Conservation (phyloP, 495 filamentous ascomycete species). For the Daldinia childiae region DNA sequence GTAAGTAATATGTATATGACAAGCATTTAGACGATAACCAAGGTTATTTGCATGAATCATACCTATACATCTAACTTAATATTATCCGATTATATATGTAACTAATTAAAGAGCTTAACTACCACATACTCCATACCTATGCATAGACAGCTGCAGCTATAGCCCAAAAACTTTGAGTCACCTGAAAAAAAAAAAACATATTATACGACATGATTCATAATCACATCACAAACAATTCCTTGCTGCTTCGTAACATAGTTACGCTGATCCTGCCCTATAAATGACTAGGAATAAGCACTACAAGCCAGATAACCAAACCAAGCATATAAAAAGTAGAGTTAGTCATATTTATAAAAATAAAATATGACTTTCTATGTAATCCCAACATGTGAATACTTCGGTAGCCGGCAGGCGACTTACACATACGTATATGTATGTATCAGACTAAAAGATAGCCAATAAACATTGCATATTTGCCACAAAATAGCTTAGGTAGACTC, state of each 20-base stretch:
- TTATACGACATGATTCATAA: not conserved
- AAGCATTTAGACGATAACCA: not conserved
- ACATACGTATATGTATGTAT: not conserved
- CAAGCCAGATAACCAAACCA: not conserved
- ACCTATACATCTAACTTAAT: not conserved
- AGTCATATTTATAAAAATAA: not conserved
- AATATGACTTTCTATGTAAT: no score
- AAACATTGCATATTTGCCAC: not conserved
- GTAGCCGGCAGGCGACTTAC: not conserved
- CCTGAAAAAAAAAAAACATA: no score
- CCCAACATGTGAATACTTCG: no score
- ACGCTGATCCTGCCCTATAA: not conserved
- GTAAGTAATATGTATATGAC: not conserved
- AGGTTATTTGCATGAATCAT: not conserved
- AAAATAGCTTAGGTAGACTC: not conserved
- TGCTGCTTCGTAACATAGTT: not conserved
- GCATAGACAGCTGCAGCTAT: not conserved
- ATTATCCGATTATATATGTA: not conserved
- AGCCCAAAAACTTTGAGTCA: not conserved
- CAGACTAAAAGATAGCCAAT: not conserved
- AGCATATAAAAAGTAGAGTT: not conserved
- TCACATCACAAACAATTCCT: not conserved
- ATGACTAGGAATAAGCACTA: not conserved
- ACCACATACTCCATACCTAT: not conserved
- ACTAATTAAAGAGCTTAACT: no score